Evolutionary conservation across 768 basidiomycete species (phyloP).

Genomic region (Galerina marginata): DNA sequence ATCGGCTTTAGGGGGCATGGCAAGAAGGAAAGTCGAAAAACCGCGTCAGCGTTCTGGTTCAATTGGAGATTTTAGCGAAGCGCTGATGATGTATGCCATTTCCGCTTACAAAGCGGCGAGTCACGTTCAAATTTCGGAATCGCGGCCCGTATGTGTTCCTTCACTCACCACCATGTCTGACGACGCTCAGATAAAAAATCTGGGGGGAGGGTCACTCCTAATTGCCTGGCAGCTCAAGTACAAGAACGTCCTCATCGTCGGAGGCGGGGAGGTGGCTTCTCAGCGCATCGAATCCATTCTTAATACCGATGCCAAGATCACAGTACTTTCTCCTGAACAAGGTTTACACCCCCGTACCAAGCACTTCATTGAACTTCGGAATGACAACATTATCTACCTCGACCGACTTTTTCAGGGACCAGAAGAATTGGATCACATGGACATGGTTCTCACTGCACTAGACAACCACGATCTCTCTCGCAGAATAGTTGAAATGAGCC

Average conservation of each 20-base stretch:
- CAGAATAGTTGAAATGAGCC: conserved; percentile 72
- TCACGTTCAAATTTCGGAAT: neutral
- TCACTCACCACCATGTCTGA: conserved; percentile 21
- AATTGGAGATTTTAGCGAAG: neutral
- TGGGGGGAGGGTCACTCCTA: conserved; percentile 77
- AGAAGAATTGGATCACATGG: conserved; percentile 69
- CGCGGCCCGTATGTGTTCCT: neutral
- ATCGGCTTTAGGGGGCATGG: conserved; percentile 73
- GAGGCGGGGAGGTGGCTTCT: conserved; percentile 92
- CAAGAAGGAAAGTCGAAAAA: neutral
- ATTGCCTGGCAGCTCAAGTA: conserved; percentile 92
- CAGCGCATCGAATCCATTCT: conserved; percentile 88
- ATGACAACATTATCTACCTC: conserved; percentile 67
- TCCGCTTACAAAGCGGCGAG: conserved; percentile 10
- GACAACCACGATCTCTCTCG: conserved; percentile 79
- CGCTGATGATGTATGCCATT: neutral
- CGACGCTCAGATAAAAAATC: conserved; percentile 23
- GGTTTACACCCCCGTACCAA: conserved; percentile 70
- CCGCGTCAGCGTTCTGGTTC: neutral
- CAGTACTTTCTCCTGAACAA: conserved; percentile 72
- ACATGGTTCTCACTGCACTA: conserved; percentile 94
- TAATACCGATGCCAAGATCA: conserved; percentile 76
- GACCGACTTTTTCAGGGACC: conserved; percentile 70
- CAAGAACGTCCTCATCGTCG: conserved; percentile 88
- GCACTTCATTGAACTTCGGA: conserved; percentile 51